phyloP scores from a whole-genome alignment of 2,329 filamentous ascomycete species.

The Tolypocladium cylindrosporum region DNA sequence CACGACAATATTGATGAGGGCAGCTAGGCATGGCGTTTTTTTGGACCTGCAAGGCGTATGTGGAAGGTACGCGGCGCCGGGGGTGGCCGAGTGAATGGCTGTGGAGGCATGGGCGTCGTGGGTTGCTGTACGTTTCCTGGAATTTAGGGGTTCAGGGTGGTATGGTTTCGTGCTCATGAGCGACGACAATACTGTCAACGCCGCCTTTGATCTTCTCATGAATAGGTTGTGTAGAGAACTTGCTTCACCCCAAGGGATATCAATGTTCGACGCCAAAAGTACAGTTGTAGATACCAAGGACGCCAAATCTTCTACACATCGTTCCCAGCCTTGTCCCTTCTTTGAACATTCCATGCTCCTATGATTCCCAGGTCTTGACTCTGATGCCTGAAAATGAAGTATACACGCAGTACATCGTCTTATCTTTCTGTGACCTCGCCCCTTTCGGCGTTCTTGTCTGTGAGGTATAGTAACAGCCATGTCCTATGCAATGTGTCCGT shows the following conservation, averaged over 20 bases:
- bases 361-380: not conserved
- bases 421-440: not conserved
- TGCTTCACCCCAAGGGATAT: not conserved
- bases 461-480: not conserved
- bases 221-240: not conserved
- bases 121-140: too few relatives aligned
- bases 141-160: not conserved
- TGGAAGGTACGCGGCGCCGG: constrained; percentile 19
- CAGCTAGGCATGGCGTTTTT: too few relatives aligned
- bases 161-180: not conserved
- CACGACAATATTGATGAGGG: too few relatives aligned
- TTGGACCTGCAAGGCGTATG: too few relatives aligned
- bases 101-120: not conserved
- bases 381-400: not conserved
- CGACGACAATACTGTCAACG: not conserved
- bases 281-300: not conserved
- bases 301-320: not conserved
- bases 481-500: not conserved
- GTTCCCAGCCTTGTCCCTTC: not conserved
- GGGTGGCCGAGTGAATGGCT: not conserved
- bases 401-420: not conserved
- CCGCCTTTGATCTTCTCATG: not conserved
- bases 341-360: not conserved
- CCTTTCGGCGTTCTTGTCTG: not conserved
- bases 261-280: not conserved